phyloP scores from a whole-genome alignment of 169 alveolate genomes.

The Plasmodium gaboni region DNA sequence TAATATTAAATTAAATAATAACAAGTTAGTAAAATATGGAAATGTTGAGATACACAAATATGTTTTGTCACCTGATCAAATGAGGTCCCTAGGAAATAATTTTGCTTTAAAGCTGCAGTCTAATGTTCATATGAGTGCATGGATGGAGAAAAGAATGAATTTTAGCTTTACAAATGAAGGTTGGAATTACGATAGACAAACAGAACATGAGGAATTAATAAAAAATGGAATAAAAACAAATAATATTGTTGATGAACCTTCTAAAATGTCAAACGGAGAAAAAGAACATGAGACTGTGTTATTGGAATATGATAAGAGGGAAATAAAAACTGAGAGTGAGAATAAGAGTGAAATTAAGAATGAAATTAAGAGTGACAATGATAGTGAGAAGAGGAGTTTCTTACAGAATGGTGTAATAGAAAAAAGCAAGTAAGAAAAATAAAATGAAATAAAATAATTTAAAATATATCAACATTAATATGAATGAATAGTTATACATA shows the following conservation, averaged over 20 bases:
- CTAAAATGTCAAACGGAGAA: conserved; percentile 10
- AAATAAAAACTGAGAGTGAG: background rate
- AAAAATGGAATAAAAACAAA: background rate
- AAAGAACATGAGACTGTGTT: conserved; percentile 28
- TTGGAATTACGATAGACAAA: background rate
- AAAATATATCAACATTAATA: too few relatives aligned
- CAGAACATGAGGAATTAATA: background rate
- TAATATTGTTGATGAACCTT: background rate
- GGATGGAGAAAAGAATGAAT: conserved; percentile 12
- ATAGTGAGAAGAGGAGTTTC: background rate
- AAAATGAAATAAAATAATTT: background rate
- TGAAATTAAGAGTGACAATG: conserved; percentile 5
- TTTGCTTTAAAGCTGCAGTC: conserved; percentile 16
- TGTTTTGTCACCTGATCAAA: conserved; percentile 31
- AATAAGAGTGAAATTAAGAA: background rate
- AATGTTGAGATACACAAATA: conserved; percentile 41
- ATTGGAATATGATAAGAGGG: conserved; percentile 15
- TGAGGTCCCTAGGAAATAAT: conserved; percentile 5
- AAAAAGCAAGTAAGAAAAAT: conserved; percentile 19
- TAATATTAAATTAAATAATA: background rate
- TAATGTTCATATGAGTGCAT: conserved; percentile 25
- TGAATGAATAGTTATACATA: background rate
- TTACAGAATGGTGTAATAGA: background rate
- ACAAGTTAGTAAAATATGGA: conserved; percentile 4
- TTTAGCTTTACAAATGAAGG: conserved; percentile 13